Evolutionary conservation across 164 flowering plant genomes (phyloP), one percentile per base, ranked within the genome.

Genomic region (Buxus sempervirens): DNA sequence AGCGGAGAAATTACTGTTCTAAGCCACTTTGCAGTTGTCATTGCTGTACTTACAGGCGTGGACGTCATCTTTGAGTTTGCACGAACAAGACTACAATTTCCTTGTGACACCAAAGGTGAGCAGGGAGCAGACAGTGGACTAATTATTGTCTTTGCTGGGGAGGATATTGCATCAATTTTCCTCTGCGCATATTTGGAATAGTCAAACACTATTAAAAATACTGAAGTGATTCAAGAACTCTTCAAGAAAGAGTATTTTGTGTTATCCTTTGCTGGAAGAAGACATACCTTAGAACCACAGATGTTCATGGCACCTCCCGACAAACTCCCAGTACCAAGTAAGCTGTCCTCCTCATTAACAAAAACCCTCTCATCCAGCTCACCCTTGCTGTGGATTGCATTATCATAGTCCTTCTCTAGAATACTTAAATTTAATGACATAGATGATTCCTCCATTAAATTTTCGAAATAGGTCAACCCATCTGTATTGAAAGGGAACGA

Each of bases 1-100:
- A 92, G 91, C 22, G 98, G 94, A 75, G 90, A 86, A 70, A 96
- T 83, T 42, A 88, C 80, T 6, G 95, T 85, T 10, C 98, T 81
- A 9, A 93, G 96, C 99, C 99, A 96, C 81, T 89, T 93, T 59
- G 96, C 96, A 70, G 99, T 96, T 22, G 96, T 96, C 98, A 96
- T 91, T 62, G 97, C 98, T 64, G 93, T 90, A 87, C 86, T 92
- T 25, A 96, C 98, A 53, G 99, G 99, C 27, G 98, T 96, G 49
- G 90, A 81, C 28, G 81, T 79, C 76, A 86, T 73, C 81, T 75
- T 90, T 54, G 74, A 62, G 78, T 67, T 80, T 38, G 79, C 71
- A 78, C 78, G 61, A 75, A 66, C 70, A 63, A 66, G 63, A 72
- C 49, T 70, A 21, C 82, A 80, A 79, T 84, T 91, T 59, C 75